Evolutionary conservation across 1,284 basidiomycete genomes (phyloP).

Genomic region (Heterobasidion parviporum): DNA sequence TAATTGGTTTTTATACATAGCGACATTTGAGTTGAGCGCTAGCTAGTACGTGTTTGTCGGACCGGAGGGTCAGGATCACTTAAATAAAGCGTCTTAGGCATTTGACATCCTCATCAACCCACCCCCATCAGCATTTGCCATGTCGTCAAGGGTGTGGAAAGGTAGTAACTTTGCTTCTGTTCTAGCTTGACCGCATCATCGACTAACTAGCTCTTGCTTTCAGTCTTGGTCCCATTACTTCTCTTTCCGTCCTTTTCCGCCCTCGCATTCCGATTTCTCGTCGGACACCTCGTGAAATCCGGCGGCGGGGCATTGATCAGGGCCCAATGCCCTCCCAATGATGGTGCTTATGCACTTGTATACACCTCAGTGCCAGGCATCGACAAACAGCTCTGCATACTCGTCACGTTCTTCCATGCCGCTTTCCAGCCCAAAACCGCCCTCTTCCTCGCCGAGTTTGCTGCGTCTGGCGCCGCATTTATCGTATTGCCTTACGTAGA

Average conservation of each 20-base stretch:
- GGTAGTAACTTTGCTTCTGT: no score
- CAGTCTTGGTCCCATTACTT: slow-evolving; percentile 6
- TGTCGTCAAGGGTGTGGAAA: no score
- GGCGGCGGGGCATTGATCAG: slow-evolving; percentile 19
- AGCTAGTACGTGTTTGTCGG: no score
- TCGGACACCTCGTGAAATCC: slow-evolving; percentile 24
- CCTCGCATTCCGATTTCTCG: slow-evolving; percentile 24
- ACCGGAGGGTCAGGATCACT: no score
- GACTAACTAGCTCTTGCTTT: neutral
- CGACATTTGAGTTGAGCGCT: no score
- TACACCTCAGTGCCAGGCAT: slow-evolving; percentile 23
- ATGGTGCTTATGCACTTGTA: slow-evolving; percentile 20
- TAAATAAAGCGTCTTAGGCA: no score
- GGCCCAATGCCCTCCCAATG: slow-evolving; percentile 21
- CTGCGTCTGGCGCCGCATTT: slow-evolving; percentile 17
- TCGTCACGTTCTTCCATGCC: slow-evolving; percentile 32
- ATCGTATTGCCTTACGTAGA: slow-evolving; percentile 19
- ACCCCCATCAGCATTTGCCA: no score
- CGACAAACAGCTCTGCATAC: slow-evolving; percentile 27
- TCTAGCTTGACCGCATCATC: neutral
- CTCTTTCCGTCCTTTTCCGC: slow-evolving; percentile 25
- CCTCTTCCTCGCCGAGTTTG: slow-evolving; percentile 22
- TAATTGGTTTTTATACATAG: no score
- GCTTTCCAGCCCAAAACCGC: slow-evolving; percentile 19
- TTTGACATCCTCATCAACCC: no score